Evolutionary conservation across 352 stramenopile genomes (phyloP), one percentile per base, ranked within the genome.

Genomic region (Discostella stelligera): DNA sequence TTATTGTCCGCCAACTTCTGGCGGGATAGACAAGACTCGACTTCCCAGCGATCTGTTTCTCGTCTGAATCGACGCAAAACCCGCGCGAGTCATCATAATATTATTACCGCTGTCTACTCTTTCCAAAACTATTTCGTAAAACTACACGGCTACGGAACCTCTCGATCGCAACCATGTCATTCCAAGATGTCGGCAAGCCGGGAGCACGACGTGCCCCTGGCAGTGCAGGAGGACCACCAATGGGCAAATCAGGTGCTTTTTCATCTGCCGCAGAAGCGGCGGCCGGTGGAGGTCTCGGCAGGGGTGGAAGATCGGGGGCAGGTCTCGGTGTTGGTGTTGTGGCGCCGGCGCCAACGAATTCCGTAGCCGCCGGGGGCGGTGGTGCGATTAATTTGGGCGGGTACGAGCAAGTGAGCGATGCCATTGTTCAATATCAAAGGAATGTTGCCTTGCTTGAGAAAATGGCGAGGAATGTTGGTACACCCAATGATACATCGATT

Each of bases 401-500:
- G 0, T 84, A 85, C 27, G 63, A 79, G 61, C 77, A 90, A 77
- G 79, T 89, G 27, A 88, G 78, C 13, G 83, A 91, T 69, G 70
- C 49, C 16, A 80, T 91, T 14, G 60, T 85, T 25, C 86, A 91
- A 81, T 91, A 90, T 86, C 86, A 91, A 79, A 73, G 77, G 69
- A 90, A 91, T 71, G 86, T 91, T 10, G 79, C 71, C 37, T 78
- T 91, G 56, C 74, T 91, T 7, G 77, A 90, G 68, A 89, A 89
- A 59, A 89, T 91, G 79, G 71, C 81, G n/a, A 66, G 78, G 23
- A 75, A 77, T 32, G 44, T 90, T 3, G 74, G 83, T 0, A 82
- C 71, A 37, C 21, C 59, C 9, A 64, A 65, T 53, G 73, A 82
- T 59, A 76, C 60, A 27, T 74, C 71, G 16, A 60, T 82, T 21